Percentiles rank a stretch among this genome's conserved stretches.
Conservation (phyloP, 805 yeast species). For the Grigorovia jiainica region DNA sequence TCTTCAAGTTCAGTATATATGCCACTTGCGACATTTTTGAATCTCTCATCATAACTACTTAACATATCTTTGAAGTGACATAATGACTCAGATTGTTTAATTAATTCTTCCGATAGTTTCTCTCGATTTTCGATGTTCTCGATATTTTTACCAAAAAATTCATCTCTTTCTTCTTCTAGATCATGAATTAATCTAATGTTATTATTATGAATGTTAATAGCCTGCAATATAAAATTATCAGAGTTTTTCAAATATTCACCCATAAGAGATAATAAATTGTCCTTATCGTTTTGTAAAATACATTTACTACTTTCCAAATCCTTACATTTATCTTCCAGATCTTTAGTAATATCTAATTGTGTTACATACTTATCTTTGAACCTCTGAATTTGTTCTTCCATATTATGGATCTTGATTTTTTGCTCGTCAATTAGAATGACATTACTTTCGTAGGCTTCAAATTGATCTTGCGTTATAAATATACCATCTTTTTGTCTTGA, state of each 20-base stretch:
- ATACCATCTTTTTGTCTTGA: conserved; percentile 60
- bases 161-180: conserved; percentile 10
- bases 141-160: conserved; percentile 10
- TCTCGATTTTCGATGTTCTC: conserved; percentile 9
- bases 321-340: conserved; percentile 14
- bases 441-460: conserved; percentile 36
- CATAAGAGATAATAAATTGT: conserved; percentile 7
- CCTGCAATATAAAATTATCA: conserved; percentile 8
- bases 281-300: conserved; percentile 7
- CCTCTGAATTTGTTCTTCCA: conserved; percentile 38
- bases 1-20: conserved; percentile 17
- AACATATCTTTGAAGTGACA: not conserved
- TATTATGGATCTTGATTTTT: conserved; percentile 36
- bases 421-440: conserved; percentile 42
- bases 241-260: conserved; percentile 13
- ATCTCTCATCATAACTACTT: conserved; percentile 2
- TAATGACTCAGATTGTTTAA: conserved; percentile 9
- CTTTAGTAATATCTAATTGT: conserved; percentile 22
- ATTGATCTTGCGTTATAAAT: conserved; percentile 42
- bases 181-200: conserved; percentile 9
- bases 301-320: conserved; percentile 7
- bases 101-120: conserved; percentile 11
- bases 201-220: conserved; percentile 10
- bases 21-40: conserved; percentile 10
- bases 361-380: conserved; percentile 34